Evolutionary conservation across 345 rosid species (phyloP).

Genomic region (Acer saccharum): DNA sequence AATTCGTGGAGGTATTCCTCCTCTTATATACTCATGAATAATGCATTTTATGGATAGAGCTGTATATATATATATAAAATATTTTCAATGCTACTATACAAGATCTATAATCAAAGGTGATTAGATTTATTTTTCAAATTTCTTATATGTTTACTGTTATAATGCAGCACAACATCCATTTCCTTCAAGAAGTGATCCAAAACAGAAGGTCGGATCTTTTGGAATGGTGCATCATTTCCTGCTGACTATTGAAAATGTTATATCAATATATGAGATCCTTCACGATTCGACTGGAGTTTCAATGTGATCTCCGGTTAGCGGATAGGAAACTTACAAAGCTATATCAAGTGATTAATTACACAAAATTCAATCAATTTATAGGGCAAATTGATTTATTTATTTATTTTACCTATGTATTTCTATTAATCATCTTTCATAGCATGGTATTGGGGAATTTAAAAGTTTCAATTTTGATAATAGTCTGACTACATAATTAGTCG

Average conservation of each 20-base stretch:
- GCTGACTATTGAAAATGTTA: conserved; percentile 63
- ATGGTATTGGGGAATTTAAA: not conserved
- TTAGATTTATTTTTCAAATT: no score
- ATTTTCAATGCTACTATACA: not conserved
- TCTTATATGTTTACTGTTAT: not conserved
- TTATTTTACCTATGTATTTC: not conserved
- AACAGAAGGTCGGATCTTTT: conserved; percentile 78
- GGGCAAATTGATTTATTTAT: not conserved
- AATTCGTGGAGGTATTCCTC: conserved; percentile 77
- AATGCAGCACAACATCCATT: conserved; percentile 91
- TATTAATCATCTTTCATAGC: not conserved
- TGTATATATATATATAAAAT: not conserved
- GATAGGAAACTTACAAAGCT: not conserved
- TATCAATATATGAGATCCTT: conserved; percentile 74
- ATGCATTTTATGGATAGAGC: conserved; percentile 1
- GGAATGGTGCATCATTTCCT: conserved; percentile 93
- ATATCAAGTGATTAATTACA: not conserved
- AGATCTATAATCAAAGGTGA: no score
- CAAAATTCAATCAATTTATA: not conserved
- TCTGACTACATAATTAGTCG: not conserved
- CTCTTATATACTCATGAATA: conserved; percentile 3
- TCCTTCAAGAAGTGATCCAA: conserved; percentile 89
- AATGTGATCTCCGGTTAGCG: conserved; percentile 12
- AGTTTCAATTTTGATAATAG: not conserved
- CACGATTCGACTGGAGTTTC: conserved; percentile 45